Percentiles rank a stretch among this genome's conserved stretches.
Conservation (phyloP, 2,329 filamentous ascomycete species). For the Ophiostoma quercus region DNA sequence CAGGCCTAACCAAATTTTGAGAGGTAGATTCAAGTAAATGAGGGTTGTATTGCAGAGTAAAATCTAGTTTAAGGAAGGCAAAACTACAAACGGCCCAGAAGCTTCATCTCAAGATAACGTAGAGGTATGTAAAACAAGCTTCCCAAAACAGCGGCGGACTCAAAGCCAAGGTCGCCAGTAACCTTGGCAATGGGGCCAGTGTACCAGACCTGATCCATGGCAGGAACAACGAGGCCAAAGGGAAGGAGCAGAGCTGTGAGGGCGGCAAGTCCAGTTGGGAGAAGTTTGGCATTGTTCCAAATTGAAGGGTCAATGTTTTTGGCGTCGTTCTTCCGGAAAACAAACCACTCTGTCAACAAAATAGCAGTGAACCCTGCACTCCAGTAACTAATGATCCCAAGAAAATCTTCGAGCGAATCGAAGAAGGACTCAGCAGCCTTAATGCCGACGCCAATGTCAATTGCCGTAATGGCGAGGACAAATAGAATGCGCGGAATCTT, state of each 20-base stretch:
- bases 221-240: conserved; percentile 36
- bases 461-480: conserved; percentile 37
- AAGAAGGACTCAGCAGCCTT: conserved; percentile 39
- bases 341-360: conserved; percentile 34
- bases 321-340: conserved; percentile 29
- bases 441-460: conserved; percentile 41
- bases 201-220: conserved; percentile 43
- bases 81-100: not conserved
- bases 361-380: conserved; percentile 40
- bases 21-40: not conserved
- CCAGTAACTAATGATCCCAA: conserved; percentile 45
- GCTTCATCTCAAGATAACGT: conserved; percentile 34
- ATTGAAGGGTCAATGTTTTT: conserved; percentile 27
- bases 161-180: conserved; percentile 45
- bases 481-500: conserved; percentile 41
- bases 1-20: no score
- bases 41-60: not conserved
- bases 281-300: conserved; percentile 29
- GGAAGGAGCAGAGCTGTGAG: conserved; percentile 26
- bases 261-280: conserved; percentile 32
- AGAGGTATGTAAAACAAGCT: conserved; percentile 41
- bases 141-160: conserved; percentile 40
- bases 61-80: no score
- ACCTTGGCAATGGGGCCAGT: conserved; percentile 40
- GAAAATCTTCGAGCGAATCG: conserved; percentile 41